Percentiles rank a stretch among this genome's conserved stretches.
Evolutionary conservation across 805 yeast genomes (phyloP).

Genomic region (Cyberlindnera nakhonratchasimensis): DNA sequence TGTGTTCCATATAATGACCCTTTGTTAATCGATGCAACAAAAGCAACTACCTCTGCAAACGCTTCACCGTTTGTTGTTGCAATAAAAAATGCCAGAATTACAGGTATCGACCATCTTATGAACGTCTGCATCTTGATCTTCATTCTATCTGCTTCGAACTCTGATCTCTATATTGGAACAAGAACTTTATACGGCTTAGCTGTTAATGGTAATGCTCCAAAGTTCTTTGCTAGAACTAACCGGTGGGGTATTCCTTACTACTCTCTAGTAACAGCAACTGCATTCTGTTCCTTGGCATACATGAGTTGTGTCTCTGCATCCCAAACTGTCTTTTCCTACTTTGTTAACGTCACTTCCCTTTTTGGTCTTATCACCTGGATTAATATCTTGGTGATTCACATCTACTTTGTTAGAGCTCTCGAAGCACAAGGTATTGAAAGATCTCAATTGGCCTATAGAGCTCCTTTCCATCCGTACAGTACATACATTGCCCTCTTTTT

Average conservation of each 20-base stretch:
- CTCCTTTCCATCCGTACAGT: constrained; percentile 71
- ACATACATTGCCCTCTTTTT: constrained; percentile 53
- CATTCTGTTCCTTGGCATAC: constrained; percentile 63
- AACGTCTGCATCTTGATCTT: constrained; percentile 76
- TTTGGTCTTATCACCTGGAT: constrained; percentile 76
- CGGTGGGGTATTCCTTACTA: constrained; percentile 61
- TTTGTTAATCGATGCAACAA: constrained; percentile 44
- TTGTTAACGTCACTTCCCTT: constrained; percentile 74
- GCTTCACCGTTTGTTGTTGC: constrained; percentile 89
- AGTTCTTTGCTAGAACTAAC: constrained; percentile 53
- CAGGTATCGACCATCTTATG: constrained; percentile 67
- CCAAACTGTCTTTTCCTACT: constrained; percentile 56
- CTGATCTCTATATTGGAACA: constrained; percentile 73
- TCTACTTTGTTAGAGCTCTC: constrained; percentile 61
- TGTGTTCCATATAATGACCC: constrained; percentile 60
- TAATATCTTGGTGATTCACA: constrained; percentile 63
- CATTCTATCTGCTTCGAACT: constrained; percentile 79
- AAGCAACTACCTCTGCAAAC: constrained; percentile 51
- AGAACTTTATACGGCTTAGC: constrained; percentile 73
- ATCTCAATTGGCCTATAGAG: constrained; percentile 41
- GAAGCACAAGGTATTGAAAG: constrained; percentile 64
- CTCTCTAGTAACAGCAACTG: constrained; percentile 46
- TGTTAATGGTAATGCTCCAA: constrained; percentile 72
- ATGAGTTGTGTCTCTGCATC: constrained; percentile 62
- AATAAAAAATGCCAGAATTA: constrained; percentile 59